These are phyloP conservation scores for Phytophthora pisi DNA, from an alignment of 352 stramenopile genomes.

Conservation along the genomic window DNA sequence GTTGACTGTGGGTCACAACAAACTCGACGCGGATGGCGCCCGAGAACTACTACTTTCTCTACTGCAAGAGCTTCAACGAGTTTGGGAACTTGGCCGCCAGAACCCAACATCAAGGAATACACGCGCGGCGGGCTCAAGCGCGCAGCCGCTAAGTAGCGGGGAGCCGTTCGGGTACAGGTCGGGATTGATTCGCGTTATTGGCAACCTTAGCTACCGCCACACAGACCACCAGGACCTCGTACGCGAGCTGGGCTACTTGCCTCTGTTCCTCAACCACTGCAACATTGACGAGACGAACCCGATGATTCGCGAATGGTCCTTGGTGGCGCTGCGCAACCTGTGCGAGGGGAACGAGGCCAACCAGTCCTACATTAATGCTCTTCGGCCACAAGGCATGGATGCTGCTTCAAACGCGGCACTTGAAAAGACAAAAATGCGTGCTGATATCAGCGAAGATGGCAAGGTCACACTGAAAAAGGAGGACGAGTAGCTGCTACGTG, in stretches of 20 bases:
- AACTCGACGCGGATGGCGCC: conserved; percentile 8
- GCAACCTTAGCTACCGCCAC: conserved; percentile 84
- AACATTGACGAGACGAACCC: conserved; percentile 90
- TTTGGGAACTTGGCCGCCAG: conserved; percentile 54
- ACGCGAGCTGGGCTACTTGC: conserved; percentile 70
- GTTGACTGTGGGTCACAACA: conserved; percentile 38
- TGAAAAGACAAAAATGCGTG: conserved; percentile 41
- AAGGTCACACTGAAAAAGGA: conserved; percentile 36
- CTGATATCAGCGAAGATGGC: conserved; percentile 36
- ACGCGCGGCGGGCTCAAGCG: conserved; percentile 10
- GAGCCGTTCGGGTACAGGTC: conserved; percentile 80
- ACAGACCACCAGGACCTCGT: conserved; percentile 76
- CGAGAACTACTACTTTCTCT: conserved; percentile 48
- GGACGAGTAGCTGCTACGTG: conserved; percentile 5
- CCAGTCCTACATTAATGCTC: conserved; percentile 63
- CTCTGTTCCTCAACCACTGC: conserved; percentile 90
- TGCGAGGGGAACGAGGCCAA: conserved; percentile 87
- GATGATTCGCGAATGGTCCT: conserved; percentile 89
- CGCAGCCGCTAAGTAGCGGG: conserved; percentile 6
- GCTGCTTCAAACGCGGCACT: conserved; percentile 27
- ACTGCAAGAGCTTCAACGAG: conserved; percentile 60
- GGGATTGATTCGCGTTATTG: conserved; percentile 76
- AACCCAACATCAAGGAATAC: conserved; percentile 22
- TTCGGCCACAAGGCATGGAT: conserved; percentile 68
- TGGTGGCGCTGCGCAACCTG: conserved; percentile 88